phyloP scores from a whole-genome alignment of 2,329 filamentous ascomycete genomes.

The Diaporthe destruens region DNA sequence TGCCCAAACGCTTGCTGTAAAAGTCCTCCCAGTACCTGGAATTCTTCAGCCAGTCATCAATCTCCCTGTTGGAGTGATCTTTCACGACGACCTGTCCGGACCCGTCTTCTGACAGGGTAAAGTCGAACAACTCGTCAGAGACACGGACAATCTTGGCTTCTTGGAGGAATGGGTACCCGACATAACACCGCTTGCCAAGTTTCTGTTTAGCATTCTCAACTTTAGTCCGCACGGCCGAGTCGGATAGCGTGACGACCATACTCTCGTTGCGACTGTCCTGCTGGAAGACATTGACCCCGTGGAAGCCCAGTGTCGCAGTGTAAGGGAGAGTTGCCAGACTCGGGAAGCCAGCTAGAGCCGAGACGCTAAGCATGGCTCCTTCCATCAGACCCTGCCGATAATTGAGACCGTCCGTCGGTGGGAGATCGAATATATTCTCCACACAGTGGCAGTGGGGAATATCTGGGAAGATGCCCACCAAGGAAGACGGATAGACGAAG shows the following conservation, averaged over 20 bases:
- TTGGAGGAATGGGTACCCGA: slow-evolving; percentile 95
- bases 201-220: slow-evolving; percentile 80
- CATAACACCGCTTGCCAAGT: slow-evolving; percentile 86
- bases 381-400: slow-evolving; percentile 86
- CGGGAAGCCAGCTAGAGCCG: slow-evolving; percentile 93
- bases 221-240: slow-evolving; percentile 78
- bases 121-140: slow-evolving; percentile 94
- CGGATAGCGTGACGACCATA: slow-evolving; percentile 88
- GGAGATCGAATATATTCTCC: slow-evolving; percentile 96
- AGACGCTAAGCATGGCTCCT: slow-evolving; percentile 83
- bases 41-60: slow-evolving; percentile 87
- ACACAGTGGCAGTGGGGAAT: slow-evolving; percentile 89
- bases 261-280: slow-evolving; percentile 97
- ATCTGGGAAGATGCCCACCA: slow-evolving; percentile 91
- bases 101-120: slow-evolving; percentile 76
- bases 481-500: slow-evolving; percentile 87
- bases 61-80: slow-evolving; percentile 81
- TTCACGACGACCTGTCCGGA: slow-evolving; percentile 72
- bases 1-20: slow-evolving; percentile 92
- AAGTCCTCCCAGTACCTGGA: slow-evolving; percentile 84
- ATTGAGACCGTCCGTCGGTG: slow-evolving; percentile 89
- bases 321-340: slow-evolving; percentile 89
- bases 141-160: slow-evolving; percentile 92
- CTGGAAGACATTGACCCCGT: slow-evolving; percentile 95
- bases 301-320: slow-evolving; percentile 83